These are phyloP conservation scores for Kondoa subrosea DNA, from an alignment of 768 basidiomycete species.

Conservation along the genomic window DNA sequence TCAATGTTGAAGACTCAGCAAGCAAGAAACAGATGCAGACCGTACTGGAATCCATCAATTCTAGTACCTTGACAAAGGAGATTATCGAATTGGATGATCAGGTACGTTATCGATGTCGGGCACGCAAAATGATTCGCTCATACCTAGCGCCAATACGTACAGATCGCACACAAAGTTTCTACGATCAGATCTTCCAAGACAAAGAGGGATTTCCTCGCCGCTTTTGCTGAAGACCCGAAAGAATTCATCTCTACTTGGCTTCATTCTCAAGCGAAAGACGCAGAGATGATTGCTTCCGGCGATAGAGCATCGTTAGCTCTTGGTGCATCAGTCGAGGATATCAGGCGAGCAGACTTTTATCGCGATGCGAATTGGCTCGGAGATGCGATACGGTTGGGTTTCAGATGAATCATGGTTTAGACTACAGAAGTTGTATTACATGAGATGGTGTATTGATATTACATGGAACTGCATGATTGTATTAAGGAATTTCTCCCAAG, in stretches of 20 bases:
- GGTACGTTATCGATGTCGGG: not conserved
- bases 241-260: constrained; percentile 6
- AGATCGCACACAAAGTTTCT: not conserved
- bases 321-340: not conserved
- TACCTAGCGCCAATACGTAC: not conserved
- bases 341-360: constrained; percentile 1
- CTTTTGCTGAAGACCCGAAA: constrained; percentile 7
- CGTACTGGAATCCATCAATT: not conserved
- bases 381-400: no score
- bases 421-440: no score
- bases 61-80: not conserved
- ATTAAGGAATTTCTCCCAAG: no score
- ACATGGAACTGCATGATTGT: no score
- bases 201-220: not conserved
- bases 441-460: no score
- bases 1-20: not conserved
- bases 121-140: not conserved
- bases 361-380: not conserved
- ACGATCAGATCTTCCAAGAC: not conserved
- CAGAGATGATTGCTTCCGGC: not conserved
- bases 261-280: not conserved
- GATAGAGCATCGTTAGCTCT: not conserved
- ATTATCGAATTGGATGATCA: not conserved
- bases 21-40: not conserved
- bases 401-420: no score